Evolutionary conservation across 805 yeast genomes (phyloP), one percentile per base, ranked within the genome.

Genomic region (Monosporozyma aquatica): DNA sequence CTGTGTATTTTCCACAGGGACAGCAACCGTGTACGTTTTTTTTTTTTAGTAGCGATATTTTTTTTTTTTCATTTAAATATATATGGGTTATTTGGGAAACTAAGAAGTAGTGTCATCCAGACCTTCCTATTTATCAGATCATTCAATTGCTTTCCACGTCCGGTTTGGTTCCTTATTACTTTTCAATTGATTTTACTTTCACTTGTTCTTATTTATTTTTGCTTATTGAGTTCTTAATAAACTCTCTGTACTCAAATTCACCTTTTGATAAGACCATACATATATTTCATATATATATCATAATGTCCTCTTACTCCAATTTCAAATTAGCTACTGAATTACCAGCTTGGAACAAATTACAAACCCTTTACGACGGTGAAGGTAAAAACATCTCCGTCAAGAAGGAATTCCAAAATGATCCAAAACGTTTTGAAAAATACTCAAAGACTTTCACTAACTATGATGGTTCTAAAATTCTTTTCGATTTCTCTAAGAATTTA

Each of bases 401-500:
- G 61, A 82, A 81, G 36, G 92, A 84, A 55, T 92, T 92, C 65
- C 66, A 72, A 40, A 68, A 74, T 53, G 96, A 92, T 65, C 63
- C 84, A 18, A 56, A 72, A 47, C 79, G 98, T 65, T 87, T 80
- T 59, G 74, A 69, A 49, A 87, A 84, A 65, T 81, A 73, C 64
- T 76, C 92, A 51, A 76, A 76, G 62, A 79, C 84, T 45, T 87
- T 87, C 67, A 70, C 70, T 55, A 92, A 90, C 73, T 83, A 61
- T 65, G 97, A 90, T 61, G 87, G 82, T 38, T 83, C 95, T 44
- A 72, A 87, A 70, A 84, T 92, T 61, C 69, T 90, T 56, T 92
- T 90, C 60, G 99, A 92, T 66, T 92, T 82, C 75, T 85, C 95
- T 56, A 92, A 92, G 76, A 92, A 92, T 69, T 74, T 92, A 65